A percentile compares a stretch with the other conserved stretches of the same genome.
phyloP scores from a whole-genome alignment of 2,329 filamentous ascomycete genomes.

The Colletotrichum tropicicola region DNA sequence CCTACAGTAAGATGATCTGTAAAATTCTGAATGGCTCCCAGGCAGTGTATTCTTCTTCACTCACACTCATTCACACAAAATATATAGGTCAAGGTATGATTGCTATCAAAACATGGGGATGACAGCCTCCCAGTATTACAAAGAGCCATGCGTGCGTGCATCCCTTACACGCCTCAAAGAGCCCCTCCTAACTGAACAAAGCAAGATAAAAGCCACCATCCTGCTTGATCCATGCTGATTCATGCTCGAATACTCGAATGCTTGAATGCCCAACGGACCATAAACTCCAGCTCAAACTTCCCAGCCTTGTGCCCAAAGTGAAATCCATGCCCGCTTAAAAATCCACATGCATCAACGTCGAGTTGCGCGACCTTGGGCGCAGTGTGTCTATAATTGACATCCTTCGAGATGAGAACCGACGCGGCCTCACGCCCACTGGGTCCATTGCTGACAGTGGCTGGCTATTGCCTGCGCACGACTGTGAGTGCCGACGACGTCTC shows the following conservation, averaged over 20 bases:
- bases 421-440: conserved; percentile 14
- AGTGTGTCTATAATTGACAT: conserved; percentile 13
- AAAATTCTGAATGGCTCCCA: too few relatives aligned
- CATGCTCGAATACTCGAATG: too few relatives aligned
- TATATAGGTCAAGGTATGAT: neutral
- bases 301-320: neutral
- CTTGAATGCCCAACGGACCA: too few relatives aligned
- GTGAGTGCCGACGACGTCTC: conserved; percentile 10
- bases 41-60: too few relatives aligned
- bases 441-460: neutral
- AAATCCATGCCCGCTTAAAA: conserved; percentile 4
- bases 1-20: too few relatives aligned
- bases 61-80: neutral
- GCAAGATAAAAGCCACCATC: neutral
- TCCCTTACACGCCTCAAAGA: neutral
- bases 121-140: neutral
- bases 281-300: neutral
- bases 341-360: conserved; percentile 18
- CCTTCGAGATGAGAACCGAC: conserved; percentile 26
- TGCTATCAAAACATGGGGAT: neutral
- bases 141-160: neutral
- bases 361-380: conserved; percentile 21
- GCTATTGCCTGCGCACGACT: neutral
- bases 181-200: neutral
- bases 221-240: neutral